Evolutionary conservation across 192 early-diverging fungal species (phyloP).

Genomic region (Chytriomyces hyalinus): DNA sequence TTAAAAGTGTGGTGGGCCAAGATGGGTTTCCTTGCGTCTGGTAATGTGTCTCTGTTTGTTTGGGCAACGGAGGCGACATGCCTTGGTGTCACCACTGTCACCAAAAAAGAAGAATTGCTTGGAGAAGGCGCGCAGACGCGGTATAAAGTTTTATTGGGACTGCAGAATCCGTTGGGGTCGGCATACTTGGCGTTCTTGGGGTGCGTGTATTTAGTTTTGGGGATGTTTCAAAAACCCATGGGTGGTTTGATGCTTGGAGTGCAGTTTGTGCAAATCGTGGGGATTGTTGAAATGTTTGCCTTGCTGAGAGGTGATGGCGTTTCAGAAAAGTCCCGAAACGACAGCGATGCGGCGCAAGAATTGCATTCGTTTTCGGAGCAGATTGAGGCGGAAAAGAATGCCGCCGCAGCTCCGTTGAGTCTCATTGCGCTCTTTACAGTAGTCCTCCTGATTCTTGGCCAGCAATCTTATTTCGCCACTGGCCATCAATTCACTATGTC

Average conservation of each 20-base stretch:
- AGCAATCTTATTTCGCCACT: conserved; percentile 81
- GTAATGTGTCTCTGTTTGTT: conserved; percentile 35
- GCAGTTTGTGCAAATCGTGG: conserved; percentile 44
- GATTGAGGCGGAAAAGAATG: not conserved
- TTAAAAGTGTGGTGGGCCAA: conserved; percentile 48
- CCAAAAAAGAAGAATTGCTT: not conserved
- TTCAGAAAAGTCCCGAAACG: not conserved
- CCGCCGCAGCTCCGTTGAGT: conserved; percentile 13
- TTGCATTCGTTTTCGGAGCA: not conserved
- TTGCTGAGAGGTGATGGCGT: conserved; percentile 36
- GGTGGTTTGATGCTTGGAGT: conserved; percentile 63
- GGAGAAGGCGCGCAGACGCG: not conserved
- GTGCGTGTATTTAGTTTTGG: conserved; percentile 64
- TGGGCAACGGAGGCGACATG: conserved; percentile 44
- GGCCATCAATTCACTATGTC: conserved; percentile 90
- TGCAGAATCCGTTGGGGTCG: conserved; percentile 70
- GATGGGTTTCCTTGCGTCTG: conserved; percentile 31
- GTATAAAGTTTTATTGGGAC: conserved; percentile 56
- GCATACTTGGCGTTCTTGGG: conserved; percentile 65
- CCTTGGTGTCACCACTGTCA: conserved; percentile 38
- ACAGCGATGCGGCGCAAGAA: not conserved
- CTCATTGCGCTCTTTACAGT: conserved; percentile 51
- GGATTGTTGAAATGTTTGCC: conserved; percentile 43
- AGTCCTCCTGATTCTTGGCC: conserved; percentile 51
- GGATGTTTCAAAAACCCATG: conserved; percentile 80